Conservation (phyloP, 179 eudicot genomes). For the Heliamphora pulchella region DNA sequence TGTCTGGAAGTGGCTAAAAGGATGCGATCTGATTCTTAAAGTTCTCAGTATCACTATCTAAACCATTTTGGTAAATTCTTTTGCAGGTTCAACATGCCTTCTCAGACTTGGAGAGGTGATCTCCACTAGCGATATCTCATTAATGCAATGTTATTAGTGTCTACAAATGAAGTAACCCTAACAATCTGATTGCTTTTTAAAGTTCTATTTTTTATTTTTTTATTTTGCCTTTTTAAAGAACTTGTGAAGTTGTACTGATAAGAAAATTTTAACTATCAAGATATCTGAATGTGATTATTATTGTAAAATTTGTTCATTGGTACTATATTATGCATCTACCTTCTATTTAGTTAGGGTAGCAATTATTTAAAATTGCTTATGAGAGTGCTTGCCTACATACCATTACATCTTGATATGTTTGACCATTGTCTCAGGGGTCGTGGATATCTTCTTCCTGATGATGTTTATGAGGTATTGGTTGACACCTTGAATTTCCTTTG, state of each 20-base stretch:
- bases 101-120: conserved; percentile 69
- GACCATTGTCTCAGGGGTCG: conserved; percentile 48
- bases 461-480: conserved; percentile 57
- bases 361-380: neutral
- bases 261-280: neutral
- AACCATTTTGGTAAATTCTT: conserved; percentile 7
- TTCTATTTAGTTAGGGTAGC: neutral
- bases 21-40: neutral
- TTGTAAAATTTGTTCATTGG: conserved; percentile 7
- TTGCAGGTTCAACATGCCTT: conserved; percentile 77
- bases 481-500: neutral
- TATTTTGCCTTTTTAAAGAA: neutral
- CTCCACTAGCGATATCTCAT: neutral
- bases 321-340: neutral
- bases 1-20: neutral
- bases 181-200: too few relatives aligned
- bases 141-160: neutral
- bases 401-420: conserved; percentile 10
- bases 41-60: neutral
- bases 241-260: too few relatives aligned
- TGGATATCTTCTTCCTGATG: conserved; percentile 71
- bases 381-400: neutral
- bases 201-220: neutral
- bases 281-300: neutral
- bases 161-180: neutral